Conservation (phyloP, 2,329 filamentous ascomycete species). For the Trichoderma sp. region DNA sequence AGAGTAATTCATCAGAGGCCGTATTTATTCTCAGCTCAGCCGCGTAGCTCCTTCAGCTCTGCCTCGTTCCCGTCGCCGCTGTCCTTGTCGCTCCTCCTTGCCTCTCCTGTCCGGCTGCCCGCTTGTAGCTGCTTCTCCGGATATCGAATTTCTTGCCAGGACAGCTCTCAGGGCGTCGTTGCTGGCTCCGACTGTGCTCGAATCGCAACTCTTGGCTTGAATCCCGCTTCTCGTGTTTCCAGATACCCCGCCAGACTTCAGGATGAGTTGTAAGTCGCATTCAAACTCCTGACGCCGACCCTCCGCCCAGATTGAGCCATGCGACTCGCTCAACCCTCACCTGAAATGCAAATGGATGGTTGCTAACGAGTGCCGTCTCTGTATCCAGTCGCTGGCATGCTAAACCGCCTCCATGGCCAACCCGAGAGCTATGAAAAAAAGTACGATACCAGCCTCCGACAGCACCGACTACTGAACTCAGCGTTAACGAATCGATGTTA, state of each 20-base stretch:
- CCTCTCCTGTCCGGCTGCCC: neutral
- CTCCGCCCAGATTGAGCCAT: too few relatives aligned
- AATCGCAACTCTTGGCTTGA: constrained; percentile 8
- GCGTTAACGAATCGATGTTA: constrained; percentile 22
- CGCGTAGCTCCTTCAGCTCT: too few relatives aligned
- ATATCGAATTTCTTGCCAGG: too few relatives aligned
- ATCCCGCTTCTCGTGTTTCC: neutral
- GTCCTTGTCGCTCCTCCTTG: too few relatives aligned
- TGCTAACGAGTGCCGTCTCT: neutral
- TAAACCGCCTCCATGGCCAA: constrained; percentile 94
- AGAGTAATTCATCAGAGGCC: too few relatives aligned
- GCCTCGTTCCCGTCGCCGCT: too few relatives aligned
- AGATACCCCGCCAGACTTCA: constrained; percentile 31
- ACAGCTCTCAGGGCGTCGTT: too few relatives aligned
- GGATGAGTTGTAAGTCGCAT: constrained; percentile 48
- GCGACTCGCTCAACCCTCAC: too few relatives aligned
- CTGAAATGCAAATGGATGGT: too few relatives aligned
- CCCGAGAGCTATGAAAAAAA: constrained; percentile 99
- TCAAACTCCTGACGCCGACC: neutral
- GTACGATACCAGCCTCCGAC: constrained; percentile 48
- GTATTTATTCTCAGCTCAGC: too few relatives aligned
- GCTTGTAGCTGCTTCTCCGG: too few relatives aligned
- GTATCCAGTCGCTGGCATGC: constrained; percentile 79
- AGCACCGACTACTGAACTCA: neutral
- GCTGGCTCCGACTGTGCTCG: neutral